A percentile compares a stretch with the other conserved stretches of the same genome.
Evolutionary conservation across 2,329 filamentous ascomycete species (phyloP).

Genomic region (Tolypocladium ovalisporum): DNA sequence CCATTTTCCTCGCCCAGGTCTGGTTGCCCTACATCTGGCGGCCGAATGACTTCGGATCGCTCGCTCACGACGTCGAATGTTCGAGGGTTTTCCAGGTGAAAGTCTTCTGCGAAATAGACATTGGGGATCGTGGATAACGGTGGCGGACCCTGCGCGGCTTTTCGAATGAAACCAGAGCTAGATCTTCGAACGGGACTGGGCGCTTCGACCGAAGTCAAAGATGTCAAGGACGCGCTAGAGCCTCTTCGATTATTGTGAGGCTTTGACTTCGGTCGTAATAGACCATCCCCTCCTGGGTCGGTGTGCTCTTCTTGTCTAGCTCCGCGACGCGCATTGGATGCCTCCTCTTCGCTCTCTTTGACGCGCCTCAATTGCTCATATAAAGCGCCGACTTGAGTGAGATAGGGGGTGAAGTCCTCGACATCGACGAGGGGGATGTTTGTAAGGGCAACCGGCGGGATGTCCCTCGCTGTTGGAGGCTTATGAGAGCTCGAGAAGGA

Average conservation of each 20-base stretch:
- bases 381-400: conserved; percentile 72
- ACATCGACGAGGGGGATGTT: conserved; percentile 76
- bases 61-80: conserved; percentile 97
- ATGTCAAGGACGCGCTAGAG: conserved; percentile 34
- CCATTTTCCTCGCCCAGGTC: conserved; percentile 48
- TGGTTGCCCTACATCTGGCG: conserved; percentile 41
- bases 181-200: conserved; percentile 30
- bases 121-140: conserved; percentile 84
- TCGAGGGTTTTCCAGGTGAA: conserved; percentile 88
- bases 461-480: conserved; percentile 76
- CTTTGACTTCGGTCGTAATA: conserved; percentile 31
- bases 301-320: conserved; percentile 31
- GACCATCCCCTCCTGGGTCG: conserved; percentile 29
- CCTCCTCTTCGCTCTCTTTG: conserved; percentile 65
- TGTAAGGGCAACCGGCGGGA: conserved; percentile 83
- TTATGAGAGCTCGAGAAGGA: conserved; percentile 63
- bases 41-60: conserved; percentile 85
- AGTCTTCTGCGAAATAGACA: conserved; percentile 92
- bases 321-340: conserved; percentile 27
- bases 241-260: conserved; percentile 18
- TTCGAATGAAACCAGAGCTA: conserved; percentile 40
- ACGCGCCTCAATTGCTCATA: conserved; percentile 83
- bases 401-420: conserved; percentile 72
- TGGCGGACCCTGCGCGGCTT: conserved; percentile 60
- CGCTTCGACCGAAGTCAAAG: conserved; percentile 37